Base-by-base conservation (phyloP, 176 grass and related monocot species). In the Oryza meridionalis region DNA sequence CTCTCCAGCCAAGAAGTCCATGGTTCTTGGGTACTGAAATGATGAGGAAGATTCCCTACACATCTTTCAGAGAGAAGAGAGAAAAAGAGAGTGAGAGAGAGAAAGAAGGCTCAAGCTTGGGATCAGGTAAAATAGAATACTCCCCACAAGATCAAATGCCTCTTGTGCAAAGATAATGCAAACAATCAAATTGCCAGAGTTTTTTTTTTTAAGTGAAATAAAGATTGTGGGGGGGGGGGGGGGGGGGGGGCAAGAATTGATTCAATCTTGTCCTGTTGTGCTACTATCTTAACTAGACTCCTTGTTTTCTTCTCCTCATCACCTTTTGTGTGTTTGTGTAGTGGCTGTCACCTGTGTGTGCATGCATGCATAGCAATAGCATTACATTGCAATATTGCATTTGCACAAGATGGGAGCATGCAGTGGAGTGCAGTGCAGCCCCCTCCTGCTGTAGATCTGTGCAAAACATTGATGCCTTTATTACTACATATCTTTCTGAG, bases 231-330 rank as follows among this genome's bases (percentile, higher is more conserved):
- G 32, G 32, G 16, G 33, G 22, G 68, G 38, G 38, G 1, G 38
- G 38, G 37, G 35, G 19, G 19, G 21, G 66, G 64, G 16, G 44
- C 62, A 72, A 49, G 40, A 77, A 76, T 70, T 33, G 25, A 49
- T 73, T 47, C 73, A 70, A 62, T 64, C 45, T 87, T 87, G 77
- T 73, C 84, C 69, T 78, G 44, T 32, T n/a, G 32, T 75, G 69
- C 49, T 65, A 79, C 71, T 24, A 59, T 84, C 78, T 85, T 83
- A 76, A 70, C 69, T 85, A 78, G 67, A 75, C 27, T 33, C 27
- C 44, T 90, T 78, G 87, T 90, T 90, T 81, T 61, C 88, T 87
- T 87, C 87, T 79, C 35, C 76, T 84, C 50, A 74, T 65, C 84
- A 59, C 50, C 81, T 75, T 84, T 13, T 82, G 66, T 55, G 45